Evolutionary conservation across 768 basidiomycete species (phyloP), one percentile per base, ranked within the genome.

Genomic region (Lentinula raphanica): DNA sequence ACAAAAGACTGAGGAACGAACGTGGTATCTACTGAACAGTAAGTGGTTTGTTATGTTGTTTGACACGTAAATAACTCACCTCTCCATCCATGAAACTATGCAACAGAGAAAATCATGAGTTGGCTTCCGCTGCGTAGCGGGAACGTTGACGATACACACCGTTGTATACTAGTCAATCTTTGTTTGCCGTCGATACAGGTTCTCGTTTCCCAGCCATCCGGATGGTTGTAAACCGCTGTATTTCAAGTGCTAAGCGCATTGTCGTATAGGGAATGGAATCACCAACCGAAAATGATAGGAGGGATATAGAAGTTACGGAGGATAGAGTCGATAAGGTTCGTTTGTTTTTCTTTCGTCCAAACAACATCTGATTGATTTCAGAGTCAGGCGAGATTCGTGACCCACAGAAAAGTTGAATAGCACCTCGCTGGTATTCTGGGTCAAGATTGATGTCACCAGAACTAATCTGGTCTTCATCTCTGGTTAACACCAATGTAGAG

Each of bases 141-240:
- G 38, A 15, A 2, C 12, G 53, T 27, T 15, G 4, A 23, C 13
- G 27, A 27, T 49, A 70, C 83, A 15, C 62, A 87, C 88, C 80
- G 74, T 46, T 84, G 76, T 48, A 93, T 86, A 0, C 88, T 90
- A 0, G 88, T 91, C 54, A 91, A 67, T 21, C 91, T 73, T 66
- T 93, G 91, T 65, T 93, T 93, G n/a, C 91, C 91, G 63, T 91
- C 89, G 6, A 89, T 88, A 63, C 87, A 89, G 0, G 82, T 83
- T 64, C 81, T 83, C 3, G 72, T 76, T 64, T 90, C 88, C 0
- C 79, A 72, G 0, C 90, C 90, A 63, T 92, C 88, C 0, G 84
- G 79, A 32, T 67, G 63, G 2, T 72, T 68, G 21, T 79, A 71
- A 11, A 83, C 78, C 58, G 86, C 84, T 76, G 64, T 58, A 21